phyloP scores from a whole-genome alignment of 345 rosid species.

The Camelina neglecta region DNA sequence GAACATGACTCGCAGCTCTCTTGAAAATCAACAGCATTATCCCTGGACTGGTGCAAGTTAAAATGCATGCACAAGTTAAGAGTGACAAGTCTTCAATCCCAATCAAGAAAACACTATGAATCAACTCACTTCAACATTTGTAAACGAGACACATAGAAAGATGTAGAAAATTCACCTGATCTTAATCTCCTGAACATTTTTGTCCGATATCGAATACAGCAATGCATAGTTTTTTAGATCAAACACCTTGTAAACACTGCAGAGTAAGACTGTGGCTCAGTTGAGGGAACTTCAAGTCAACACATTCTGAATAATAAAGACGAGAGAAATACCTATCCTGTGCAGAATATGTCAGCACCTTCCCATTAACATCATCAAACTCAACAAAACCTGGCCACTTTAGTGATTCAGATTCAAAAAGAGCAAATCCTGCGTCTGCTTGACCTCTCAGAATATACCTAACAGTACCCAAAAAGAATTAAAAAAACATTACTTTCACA shows the following conservation, averaged over 20 bases:
- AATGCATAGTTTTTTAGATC: conserved; percentile 83
- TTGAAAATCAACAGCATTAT: conserved; percentile 89
- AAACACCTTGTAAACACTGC: conserved; percentile 90
- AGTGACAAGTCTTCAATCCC: conserved; percentile 17
- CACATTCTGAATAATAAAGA: background rate
- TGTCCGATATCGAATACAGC: conserved; percentile 81
- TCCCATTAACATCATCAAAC: conserved; percentile 91
- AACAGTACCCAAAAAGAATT: conserved; percentile 1
- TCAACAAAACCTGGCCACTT: conserved; percentile 96
- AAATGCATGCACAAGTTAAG: conserved; percentile 9
- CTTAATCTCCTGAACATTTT: conserved; percentile 86
- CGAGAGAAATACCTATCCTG: conserved; percentile 61
- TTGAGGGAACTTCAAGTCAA: conserved; percentile 13
- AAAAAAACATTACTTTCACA: background rate
- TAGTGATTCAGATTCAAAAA: conserved; percentile 80
- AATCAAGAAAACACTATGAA: conserved; percentile 33
- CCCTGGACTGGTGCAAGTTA: conserved; percentile 68
- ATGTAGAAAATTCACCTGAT: conserved; percentile 66
- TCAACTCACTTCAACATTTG: conserved; percentile 54
- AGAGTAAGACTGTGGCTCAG: conserved; percentile 18
- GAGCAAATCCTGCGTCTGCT: conserved; percentile 81
- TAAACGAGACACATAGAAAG: conserved; percentile 23
- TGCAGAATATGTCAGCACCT: conserved; percentile 84
- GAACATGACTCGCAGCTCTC: conserved; percentile 73
- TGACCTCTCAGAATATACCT: conserved; percentile 78